phyloP scores from a whole-genome alignment of 73 alveolate species.

The Tetrahymena malaccensis region DNA sequence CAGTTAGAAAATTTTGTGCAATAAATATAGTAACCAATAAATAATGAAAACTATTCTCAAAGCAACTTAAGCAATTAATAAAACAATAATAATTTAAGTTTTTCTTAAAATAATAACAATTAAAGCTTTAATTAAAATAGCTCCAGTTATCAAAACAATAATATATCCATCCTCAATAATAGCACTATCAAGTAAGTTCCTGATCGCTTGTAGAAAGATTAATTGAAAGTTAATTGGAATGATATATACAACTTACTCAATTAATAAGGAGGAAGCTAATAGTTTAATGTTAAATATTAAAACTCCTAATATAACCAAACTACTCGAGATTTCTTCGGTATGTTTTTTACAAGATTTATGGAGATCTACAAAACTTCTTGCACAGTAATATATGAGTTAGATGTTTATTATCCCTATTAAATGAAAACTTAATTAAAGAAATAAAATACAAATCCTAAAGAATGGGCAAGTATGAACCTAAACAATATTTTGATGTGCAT shows the following conservation, averaged over 20 bases:
- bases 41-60: not conserved
- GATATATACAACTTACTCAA: not conserved
- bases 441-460: not conserved
- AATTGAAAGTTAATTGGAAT: not conserved
- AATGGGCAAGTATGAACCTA: not conserved
- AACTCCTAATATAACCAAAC: not conserved
- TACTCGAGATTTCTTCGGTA: not conserved
- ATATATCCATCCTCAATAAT: not conserved
- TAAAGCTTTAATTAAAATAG: not conserved
- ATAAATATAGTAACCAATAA: too few relatives aligned
- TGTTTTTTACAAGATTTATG: not conserved
- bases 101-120: not conserved
- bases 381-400: not conserved
- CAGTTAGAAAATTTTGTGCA: not conserved
- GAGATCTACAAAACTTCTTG: not conserved
- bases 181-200: not conserved
- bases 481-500: not conserved
- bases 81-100: not conserved
- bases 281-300: not conserved
- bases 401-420: not conserved
- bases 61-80: not conserved
- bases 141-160: not conserved
- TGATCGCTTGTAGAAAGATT: not conserved
- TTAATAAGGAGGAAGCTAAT: not conserved
- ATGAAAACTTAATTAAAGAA: not conserved